These are phyloP conservation scores for Crithidia sp. DNA, from an alignment of 208 protist species.

Conservation along the genomic window DNA sequence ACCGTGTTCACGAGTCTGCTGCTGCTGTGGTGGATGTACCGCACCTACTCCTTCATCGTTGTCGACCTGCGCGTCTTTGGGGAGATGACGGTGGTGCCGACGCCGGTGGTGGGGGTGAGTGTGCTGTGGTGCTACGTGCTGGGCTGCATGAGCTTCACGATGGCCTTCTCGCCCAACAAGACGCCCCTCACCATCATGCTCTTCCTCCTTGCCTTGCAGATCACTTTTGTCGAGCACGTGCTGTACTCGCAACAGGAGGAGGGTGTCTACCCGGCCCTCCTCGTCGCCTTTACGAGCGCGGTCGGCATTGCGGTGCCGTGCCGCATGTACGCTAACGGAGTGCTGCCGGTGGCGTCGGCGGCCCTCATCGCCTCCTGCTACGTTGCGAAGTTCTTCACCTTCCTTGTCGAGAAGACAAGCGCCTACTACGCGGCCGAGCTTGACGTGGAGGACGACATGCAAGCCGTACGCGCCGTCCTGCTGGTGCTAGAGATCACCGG, in stretches of 20 bases:
- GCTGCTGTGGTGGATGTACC: slow-evolving; percentile 90
- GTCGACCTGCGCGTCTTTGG: slow-evolving; percentile 84
- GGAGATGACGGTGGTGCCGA: slow-evolving; percentile 67
- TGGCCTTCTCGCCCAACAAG: slow-evolving; percentile 72
- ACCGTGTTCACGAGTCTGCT: slow-evolving; percentile 78
- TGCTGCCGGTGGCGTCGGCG: slow-evolving; percentile 48
- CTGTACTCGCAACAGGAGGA: slow-evolving; percentile 88
- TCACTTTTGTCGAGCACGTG: slow-evolving; percentile 85
- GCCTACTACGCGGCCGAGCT: slow-evolving; percentile 67
- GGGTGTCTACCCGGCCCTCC: slow-evolving; percentile 71
- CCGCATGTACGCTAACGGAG: slow-evolving; percentile 68
- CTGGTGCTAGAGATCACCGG: slow-evolving; percentile 38
- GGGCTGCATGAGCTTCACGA: slow-evolving; percentile 75
- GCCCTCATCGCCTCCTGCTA: slow-evolving; percentile 71
- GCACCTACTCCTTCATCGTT: slow-evolving; percentile 88
- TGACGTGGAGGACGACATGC: slow-evolving; percentile 18
- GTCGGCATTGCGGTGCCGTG: slow-evolving; percentile 62
- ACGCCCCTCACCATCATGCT: slow-evolving; percentile 50
- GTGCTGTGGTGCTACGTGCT: slow-evolving; percentile 86
- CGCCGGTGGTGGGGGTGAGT: slow-evolving; percentile 57
- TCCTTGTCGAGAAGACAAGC: slow-evolving; percentile 76
- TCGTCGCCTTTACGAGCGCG: slow-evolving; percentile 69
- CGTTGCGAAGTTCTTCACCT: slow-evolving; percentile 80
- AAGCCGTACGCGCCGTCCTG: neutral
- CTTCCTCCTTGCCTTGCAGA: slow-evolving; percentile 70